phyloP scores from a whole-genome alignment of 208 protist species.

The Trypanosoma platydactyli region DNA sequence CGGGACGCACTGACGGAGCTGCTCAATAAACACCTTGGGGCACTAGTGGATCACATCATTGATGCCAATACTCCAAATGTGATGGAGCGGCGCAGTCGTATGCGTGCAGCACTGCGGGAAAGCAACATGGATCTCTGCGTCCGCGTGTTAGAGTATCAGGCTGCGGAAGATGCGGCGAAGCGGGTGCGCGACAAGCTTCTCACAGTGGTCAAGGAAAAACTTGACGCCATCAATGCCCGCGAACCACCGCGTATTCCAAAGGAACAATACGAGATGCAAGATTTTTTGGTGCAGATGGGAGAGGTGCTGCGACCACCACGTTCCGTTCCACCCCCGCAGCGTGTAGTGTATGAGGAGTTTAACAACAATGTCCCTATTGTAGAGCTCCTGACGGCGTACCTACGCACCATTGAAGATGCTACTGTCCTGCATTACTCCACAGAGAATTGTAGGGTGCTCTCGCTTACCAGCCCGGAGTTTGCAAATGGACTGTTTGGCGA shows the following conservation, averaged over 20 bases:
- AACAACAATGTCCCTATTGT: constrained; percentile 77
- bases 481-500: constrained; percentile 37
- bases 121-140: constrained; percentile 76
- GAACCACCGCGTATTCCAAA: constrained; percentile 46
- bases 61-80: constrained; percentile 37
- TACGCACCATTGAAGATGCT: constrained; percentile 73
- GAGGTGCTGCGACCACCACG: constrained; percentile 89
- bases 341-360: constrained; percentile 95
- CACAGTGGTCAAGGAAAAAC: constrained; percentile 83
- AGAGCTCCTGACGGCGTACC: constrained; percentile 52
- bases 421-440: constrained; percentile 54
- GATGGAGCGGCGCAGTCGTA: constrained; percentile 9
- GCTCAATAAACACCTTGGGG: constrained; percentile 32
- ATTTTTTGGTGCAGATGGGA: constrained; percentile 79
- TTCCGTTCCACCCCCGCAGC: constrained; percentile 82
- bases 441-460: constrained; percentile 41
- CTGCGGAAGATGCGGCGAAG: constrained; percentile 90
- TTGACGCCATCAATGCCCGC: constrained; percentile 33
- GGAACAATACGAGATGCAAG: constrained; percentile 51
- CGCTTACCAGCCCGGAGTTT: constrained; percentile 54
- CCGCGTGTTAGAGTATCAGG: constrained; percentile 81
- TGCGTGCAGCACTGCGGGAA: constrained; percentile 34
- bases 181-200: constrained; percentile 46
- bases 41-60: constrained; percentile 24
- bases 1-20: constrained; percentile 85